Base-by-base conservation (phyloP, 108 stramenopile species). In the Schizochytrium sp. region DNA sequence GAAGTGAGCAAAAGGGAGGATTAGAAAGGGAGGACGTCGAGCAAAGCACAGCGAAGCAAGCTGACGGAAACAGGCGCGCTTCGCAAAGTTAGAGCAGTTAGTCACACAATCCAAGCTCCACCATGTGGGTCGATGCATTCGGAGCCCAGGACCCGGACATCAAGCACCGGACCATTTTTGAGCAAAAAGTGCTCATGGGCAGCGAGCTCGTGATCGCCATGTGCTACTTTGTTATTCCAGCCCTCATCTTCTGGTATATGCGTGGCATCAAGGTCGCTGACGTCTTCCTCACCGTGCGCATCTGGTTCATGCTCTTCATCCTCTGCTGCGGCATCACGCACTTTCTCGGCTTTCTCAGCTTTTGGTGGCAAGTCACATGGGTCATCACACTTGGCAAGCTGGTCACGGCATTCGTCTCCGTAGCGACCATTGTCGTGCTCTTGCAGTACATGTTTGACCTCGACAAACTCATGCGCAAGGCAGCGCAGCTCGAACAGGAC, bases 301-400 rank as follows among this genome's bases (percentile, higher is more conserved):
- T 83, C n/a, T 83, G 76, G 76, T 83, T 83, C 76, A 83, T 83
- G 76, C 51, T 83, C 76, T 83, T 83, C 5, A 83, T 83, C n/a
- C 14, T 83, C n/a, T 47, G 48, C 48, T 83, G 76, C 76, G 76
- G 76, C 6, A 8, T 83, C 10, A 83, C 76, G 10, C 76, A 83
- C 28, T 53, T 83, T 28, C 28, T 83, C 51, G 76, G 76, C 43
- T 83, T 83, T 53, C 48, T 53, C 25, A 28, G 48, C 25, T 53
- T 53, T 12, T 83, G 51, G 48, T 83, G 28, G n/a, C 44, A 53
- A 6, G 4, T 83, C 2, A 6, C 45, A 6, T n/a, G 51, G n/a
- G 23, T 83, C 45, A 45, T 83, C 43, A 23, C 28, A 12, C 12
- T 83, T 6, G 45, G 48, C 19, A 83, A 83, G 76, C 48, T 53